Conservation (phyloP, 257 asterid genomes). For the Craterostigma plantagineum region DNA sequence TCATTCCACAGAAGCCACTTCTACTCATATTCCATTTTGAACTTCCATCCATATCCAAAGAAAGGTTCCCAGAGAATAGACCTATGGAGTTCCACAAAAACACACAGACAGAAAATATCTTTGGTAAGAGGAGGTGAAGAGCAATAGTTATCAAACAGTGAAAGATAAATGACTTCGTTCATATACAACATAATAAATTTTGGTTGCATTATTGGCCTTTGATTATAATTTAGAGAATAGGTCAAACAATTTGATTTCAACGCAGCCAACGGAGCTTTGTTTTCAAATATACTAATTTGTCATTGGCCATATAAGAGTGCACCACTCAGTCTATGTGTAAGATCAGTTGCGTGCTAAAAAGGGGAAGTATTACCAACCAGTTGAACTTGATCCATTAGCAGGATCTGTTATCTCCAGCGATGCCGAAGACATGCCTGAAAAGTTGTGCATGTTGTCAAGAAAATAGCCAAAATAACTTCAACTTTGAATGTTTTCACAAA, state of each 20-base stretch:
- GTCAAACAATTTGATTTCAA: too few species aligned
- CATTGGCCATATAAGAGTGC: too few species aligned
- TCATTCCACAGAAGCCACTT: slow-evolving; percentile 96
- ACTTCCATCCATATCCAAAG: slow-evolving; percentile 56
- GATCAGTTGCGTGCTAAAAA: neutral
- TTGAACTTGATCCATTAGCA: slow-evolving; percentile 29
- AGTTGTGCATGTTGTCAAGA: slow-evolving; percentile 3
- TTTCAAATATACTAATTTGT: too few species aligned
- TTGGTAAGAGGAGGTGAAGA: too few species aligned
- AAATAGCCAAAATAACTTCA: neutral
- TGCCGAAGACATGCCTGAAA: slow-evolving; percentile 80
- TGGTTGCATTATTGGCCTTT: too few species aligned
- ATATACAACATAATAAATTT: too few species aligned
- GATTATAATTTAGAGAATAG: too few species aligned
- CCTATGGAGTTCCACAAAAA: slow-evolving; percentile 24
- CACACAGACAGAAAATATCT: neutral
- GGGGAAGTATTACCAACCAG: slow-evolving; percentile 27
- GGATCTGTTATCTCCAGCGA: slow-evolving; percentile 62
- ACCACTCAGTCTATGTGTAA: neutral
- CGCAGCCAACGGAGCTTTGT: too few species aligned
- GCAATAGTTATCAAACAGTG: too few species aligned
- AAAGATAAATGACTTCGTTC: too few species aligned
- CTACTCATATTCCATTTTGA: slow-evolving; percentile 75
- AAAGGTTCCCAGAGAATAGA: slow-evolving; percentile 79
- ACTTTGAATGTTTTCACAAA: too few species aligned